A percentile compares a stretch with the other conserved stretches of the same genome.
Evolutionary conservation across 768 basidiomycete genomes (phyloP).

Genomic region (Hebeloma cylindrosporum): DNA sequence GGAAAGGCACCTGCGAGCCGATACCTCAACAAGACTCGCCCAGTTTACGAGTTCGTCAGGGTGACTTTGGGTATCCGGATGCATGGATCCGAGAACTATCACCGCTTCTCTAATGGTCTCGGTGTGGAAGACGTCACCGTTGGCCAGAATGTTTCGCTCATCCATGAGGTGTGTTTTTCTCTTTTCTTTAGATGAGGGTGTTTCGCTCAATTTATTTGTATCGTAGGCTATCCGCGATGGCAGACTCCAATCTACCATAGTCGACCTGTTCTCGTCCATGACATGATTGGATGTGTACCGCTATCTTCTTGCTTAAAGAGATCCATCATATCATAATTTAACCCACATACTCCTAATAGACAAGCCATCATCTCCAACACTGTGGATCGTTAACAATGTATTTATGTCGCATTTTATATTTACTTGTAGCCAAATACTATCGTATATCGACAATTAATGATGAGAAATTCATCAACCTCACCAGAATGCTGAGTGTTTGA

Average conservation of each 20-base stretch:
- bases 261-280: conserved; percentile 36
- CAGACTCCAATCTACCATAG: conserved; percentile 46
- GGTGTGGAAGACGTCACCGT: conserved; percentile 66
- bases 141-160: conserved; percentile 70
- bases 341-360: too few species aligned
- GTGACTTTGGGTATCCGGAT: conserved; percentile 71
- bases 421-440: too few species aligned
- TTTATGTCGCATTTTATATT: too few species aligned
- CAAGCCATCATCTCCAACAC: too few species aligned
- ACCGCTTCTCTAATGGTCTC: conserved; percentile 58
- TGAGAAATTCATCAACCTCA: too few species aligned
- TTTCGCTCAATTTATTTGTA: background rate
- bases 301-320: too few species aligned
- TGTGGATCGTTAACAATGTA: too few species aligned
- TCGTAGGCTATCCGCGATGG: conserved; percentile 51
- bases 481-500: too few species aligned
- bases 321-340: too few species aligned
- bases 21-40: conserved; percentile 65
- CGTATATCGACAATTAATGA: too few species aligned
- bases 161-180: conserved; percentile 66
- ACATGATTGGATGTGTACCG: too few species aligned
- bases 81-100: conserved; percentile 76
- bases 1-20: conserved; percentile 67
- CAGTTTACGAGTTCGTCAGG: conserved; percentile 78
- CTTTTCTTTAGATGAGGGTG: conserved; percentile 1